These are phyloP conservation scores for Lomentospora prolificans DNA, from an alignment of 2,329 filamentous ascomycete genomes.

Conservation along the genomic window DNA sequence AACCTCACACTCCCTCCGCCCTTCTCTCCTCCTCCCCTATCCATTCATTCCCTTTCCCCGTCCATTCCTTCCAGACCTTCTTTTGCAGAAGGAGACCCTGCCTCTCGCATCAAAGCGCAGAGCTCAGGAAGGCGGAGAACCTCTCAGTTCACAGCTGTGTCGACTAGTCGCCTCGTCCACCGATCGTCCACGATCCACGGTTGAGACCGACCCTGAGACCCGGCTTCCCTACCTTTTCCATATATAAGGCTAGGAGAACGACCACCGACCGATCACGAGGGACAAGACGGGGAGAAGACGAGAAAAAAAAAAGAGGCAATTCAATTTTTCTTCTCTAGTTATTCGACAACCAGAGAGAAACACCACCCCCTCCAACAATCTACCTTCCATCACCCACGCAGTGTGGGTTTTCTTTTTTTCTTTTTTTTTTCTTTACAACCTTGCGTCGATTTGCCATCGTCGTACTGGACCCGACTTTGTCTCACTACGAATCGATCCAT, in stretches of 20 bases:
- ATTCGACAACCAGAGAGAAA: neutral
- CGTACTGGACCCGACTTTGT: conserved; percentile 6
- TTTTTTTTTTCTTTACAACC: conserved; percentile 8
- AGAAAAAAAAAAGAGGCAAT: neutral
- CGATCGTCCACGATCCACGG: conserved; percentile 7
- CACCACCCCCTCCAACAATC: neutral
- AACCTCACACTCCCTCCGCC: conserved; percentile 36
- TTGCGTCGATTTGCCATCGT: conserved; percentile 12
- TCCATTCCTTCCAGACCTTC: conserved; percentile 35
- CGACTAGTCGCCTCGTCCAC: conserved; percentile 6
- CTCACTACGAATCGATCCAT: neutral
- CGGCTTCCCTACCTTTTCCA: conserved; percentile 7
- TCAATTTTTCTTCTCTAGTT: neutral
- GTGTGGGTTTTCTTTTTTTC: conserved; percentile 3
- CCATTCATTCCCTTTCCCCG: conserved; percentile 47
- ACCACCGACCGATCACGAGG: conserved; percentile 2
- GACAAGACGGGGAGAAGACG: neutral
- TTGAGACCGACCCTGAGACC: conserved; percentile 8
- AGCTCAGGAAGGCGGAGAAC: conserved; percentile 14
- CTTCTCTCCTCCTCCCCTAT: conserved; percentile 26
- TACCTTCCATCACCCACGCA: neutral
- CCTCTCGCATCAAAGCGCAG: conserved; percentile 14
- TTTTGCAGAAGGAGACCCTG: conserved; percentile 21
- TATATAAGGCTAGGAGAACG: conserved; percentile 6
- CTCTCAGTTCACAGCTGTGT: conserved; percentile 10